Percentiles rank a stretch among this genome's conserved stretches.
phyloP scores from a whole-genome alignment of 805 yeast species.

The Kazachstania bromeliacearum region DNA sequence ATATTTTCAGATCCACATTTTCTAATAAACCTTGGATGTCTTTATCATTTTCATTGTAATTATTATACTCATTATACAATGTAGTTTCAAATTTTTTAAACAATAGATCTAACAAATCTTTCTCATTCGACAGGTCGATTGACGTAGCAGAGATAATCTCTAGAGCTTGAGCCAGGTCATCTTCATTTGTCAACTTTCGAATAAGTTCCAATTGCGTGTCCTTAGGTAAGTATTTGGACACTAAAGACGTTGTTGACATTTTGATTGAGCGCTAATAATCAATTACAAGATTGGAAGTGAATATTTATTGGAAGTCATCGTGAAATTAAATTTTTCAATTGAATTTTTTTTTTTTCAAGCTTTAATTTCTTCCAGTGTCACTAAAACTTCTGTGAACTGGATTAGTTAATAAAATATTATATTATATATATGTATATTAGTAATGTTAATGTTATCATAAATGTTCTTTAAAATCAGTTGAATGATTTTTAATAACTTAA shows the following conservation, averaged over 20 bases:
- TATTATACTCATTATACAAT: neutral
- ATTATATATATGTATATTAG: too few species aligned
- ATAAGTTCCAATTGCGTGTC: conserved; percentile 8
- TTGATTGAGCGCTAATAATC: too few species aligned
- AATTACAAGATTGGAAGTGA: too few species aligned
- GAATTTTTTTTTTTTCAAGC: too few species aligned
- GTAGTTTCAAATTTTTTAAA: conserved; percentile 2
- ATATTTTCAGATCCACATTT: conserved; percentile 5
- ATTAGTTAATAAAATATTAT: too few species aligned
- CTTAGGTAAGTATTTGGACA: conserved; percentile 10
- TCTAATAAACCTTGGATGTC: conserved; percentile 2
- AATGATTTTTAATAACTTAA: too few species aligned
- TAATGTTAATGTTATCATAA: too few species aligned
- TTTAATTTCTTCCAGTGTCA: too few species aligned
- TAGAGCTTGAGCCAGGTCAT: conserved; percentile 8
- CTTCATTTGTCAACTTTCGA: conserved; percentile 8
- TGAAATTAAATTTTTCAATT: too few species aligned
- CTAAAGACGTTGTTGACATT: conserved; percentile 2
- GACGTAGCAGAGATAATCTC: conserved; percentile 8
- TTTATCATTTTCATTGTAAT: neutral
- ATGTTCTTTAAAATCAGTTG: too few species aligned
- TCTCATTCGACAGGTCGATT: conserved; percentile 5
- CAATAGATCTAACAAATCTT: neutral
- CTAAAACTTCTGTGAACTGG: too few species aligned
- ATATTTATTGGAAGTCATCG: too few species aligned